A percentile compares a stretch with the other conserved stretches of the same genome.
Conservation (phyloP, 306 rosid genomes). For the Glycyrrhiza uralensis region DNA sequence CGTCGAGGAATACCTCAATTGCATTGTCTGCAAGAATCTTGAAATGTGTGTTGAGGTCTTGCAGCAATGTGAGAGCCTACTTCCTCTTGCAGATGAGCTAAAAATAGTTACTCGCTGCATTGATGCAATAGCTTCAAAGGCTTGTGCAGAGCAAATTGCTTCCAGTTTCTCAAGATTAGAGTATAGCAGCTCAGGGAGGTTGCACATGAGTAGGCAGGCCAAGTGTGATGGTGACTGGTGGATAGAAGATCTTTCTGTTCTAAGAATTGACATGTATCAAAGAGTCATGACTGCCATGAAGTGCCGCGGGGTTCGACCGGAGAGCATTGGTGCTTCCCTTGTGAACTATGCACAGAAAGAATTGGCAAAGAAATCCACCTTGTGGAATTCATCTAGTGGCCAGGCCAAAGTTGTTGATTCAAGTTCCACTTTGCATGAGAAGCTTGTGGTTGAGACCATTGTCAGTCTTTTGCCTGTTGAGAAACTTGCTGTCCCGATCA, state of each 20-base stretch:
- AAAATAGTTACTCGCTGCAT: conserved; percentile 77
- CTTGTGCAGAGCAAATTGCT: conserved; percentile 97
- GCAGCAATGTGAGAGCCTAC: conserved; percentile 80
- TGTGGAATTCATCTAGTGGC: conserved; percentile 76
- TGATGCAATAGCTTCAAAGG: conserved; percentile 90
- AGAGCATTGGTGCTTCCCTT: conserved; percentile 87
- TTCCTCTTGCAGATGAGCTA: conserved; percentile 90
- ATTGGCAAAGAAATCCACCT: conserved; percentile 73
- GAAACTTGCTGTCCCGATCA: conserved; percentile 81
- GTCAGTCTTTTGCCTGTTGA: conserved; percentile 89
- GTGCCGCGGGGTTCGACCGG: conserved; percentile 93
- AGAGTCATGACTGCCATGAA: conserved; percentile 93
- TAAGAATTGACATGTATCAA: conserved; percentile 76
- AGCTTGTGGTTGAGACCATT: conserved; percentile 78
- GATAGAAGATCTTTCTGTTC: conserved; percentile 94
- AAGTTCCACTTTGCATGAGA: conserved; percentile 64
- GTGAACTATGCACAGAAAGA: conserved; percentile 89
- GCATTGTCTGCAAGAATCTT: conserved; percentile 82
- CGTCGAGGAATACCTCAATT: conserved; percentile 73
- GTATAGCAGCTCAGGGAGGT: conserved; percentile 96
- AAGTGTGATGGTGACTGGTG: conserved; percentile 96
- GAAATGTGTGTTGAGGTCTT: conserved; percentile 93
- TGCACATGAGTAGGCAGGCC: conserved; percentile 89
- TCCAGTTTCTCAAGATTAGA: conserved; percentile 95
- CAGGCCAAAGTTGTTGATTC: conserved; percentile 68